phyloP scores from a whole-genome alignment of 257 asterid genomes.

The Lycium barbarum region DNA sequence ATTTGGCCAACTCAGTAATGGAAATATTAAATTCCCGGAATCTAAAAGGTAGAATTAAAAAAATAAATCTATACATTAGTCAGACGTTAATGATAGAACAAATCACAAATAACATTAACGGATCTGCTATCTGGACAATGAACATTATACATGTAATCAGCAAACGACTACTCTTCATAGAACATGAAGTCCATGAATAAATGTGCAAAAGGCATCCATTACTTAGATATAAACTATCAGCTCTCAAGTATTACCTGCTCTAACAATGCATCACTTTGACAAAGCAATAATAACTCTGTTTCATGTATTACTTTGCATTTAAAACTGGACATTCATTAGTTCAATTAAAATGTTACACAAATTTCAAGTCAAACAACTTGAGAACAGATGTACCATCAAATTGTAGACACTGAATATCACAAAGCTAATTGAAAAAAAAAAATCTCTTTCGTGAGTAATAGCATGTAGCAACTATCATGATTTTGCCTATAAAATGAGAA shows the following conservation, averaged over 20 bases:
- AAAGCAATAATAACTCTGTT: constrained; percentile 15
- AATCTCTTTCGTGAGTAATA: background rate
- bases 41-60: background rate
- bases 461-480: background rate
- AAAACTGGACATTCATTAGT: background rate
- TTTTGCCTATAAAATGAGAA: background rate
- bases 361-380: constrained; percentile 15
- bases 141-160: background rate
- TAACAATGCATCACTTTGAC: background rate
- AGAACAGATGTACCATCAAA: background rate
- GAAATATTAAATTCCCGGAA: constrained; percentile 7
- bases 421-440: background rate
- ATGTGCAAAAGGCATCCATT: background rate
- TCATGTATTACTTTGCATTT: constrained; percentile 15
- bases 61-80: background rate
- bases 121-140: background rate
- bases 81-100: background rate
- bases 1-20: background rate
- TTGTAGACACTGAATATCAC: background rate
- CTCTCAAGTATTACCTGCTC: background rate
- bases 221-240: background rate
- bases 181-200: background rate
- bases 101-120: background rate
- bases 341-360: constrained; percentile 1
- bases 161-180: background rate